Evolutionary conservation across 495 filamentous ascomycete species (phyloP).

Genomic region (Hyaloscypha variabilis): DNA sequence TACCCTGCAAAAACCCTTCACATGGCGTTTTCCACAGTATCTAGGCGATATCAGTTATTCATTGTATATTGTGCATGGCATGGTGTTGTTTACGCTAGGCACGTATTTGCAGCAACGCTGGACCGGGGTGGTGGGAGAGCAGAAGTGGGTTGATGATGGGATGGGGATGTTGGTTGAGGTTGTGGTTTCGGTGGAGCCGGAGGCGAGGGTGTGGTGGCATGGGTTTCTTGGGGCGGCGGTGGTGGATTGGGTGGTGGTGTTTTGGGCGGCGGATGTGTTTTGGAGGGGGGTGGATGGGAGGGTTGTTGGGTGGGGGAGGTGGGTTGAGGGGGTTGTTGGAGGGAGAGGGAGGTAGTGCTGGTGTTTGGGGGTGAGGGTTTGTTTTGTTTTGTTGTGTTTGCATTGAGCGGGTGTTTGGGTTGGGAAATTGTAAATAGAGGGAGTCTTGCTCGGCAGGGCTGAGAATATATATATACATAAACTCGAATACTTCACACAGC

Average conservation of each 20-base stretch:
- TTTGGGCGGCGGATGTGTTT: constrained; percentile 58
- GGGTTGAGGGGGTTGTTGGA: constrained; percentile 32
- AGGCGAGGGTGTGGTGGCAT: neutral
- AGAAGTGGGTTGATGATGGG: constrained; percentile 16
- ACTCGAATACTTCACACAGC: too few species aligned
- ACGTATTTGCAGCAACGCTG: constrained; percentile 24
- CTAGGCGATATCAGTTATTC: constrained; percentile 59
- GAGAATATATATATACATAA: too few species aligned
- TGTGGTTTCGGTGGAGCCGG: constrained; percentile 7
- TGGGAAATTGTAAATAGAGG: too few species aligned
- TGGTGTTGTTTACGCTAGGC: constrained; percentile 52
- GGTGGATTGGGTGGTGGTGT: constrained; percentile 43
- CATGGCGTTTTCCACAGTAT: constrained; percentile 58
- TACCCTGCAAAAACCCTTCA: constrained; percentile 53
- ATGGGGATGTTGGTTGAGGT: constrained; percentile 3
- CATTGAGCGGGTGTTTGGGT: neutral
- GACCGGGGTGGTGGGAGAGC: constrained; percentile 11
- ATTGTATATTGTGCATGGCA: constrained; percentile 59
- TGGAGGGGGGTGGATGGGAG: constrained; percentile 56
- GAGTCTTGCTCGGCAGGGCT: too few species aligned
- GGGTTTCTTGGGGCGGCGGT: constrained; percentile 42
- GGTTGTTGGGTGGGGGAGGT: constrained; percentile 53
- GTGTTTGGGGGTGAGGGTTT: neutral
- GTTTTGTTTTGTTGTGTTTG: neutral
- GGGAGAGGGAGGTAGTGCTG: neutral